phyloP scores from a whole-genome alignment of 2,329 filamentous ascomycete genomes.

The Penicillium sumatraense region DNA sequence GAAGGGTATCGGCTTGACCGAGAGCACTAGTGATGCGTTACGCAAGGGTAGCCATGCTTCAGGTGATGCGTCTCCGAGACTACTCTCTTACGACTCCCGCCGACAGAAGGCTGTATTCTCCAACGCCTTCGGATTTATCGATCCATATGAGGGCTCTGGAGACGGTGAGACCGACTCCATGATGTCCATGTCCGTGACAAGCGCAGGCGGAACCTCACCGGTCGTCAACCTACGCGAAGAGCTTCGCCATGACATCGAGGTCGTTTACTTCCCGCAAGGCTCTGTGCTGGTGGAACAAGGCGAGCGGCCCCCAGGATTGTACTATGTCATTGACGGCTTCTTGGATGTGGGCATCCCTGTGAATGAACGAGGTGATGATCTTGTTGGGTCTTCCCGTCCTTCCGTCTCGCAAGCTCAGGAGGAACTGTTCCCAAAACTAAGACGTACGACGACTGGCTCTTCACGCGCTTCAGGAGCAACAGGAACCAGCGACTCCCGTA shows the following conservation, averaged over 20 bases:
- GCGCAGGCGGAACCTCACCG: conserved; percentile 64
- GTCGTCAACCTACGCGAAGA: conserved; percentile 74
- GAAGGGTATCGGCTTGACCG: conserved; percentile 82
- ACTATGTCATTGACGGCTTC: conserved; percentile 98
- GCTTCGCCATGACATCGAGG: conserved; percentile 89
- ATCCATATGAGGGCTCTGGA: conserved; percentile 71
- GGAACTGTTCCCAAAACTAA: conserved; percentile 51
- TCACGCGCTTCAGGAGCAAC: conserved; percentile 40
- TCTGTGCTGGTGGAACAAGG: conserved; percentile 95
- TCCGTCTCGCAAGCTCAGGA: conserved; percentile 33
- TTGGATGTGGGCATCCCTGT: conserved; percentile 87
- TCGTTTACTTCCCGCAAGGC: conserved; percentile 94
- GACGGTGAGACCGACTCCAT: conserved; percentile 89
- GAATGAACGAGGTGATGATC: conserved; percentile 60
- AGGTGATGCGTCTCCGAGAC: conserved; percentile 79
- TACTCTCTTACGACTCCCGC: conserved; percentile 82
- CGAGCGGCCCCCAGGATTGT: conserved; percentile 92
- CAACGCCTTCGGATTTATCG: conserved; percentile 91
- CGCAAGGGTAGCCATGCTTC: conserved; percentile 68
- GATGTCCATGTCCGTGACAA: conserved; percentile 68
- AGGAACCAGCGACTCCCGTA: conserved; percentile 36
- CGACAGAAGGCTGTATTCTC: conserved; percentile 79
- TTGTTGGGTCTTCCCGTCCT: conserved; percentile 40
- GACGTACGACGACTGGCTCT: conserved; percentile 48
- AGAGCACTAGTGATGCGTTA: conserved; percentile 65